Base-by-base conservation (phyloP, 192 early-diverging fungal species). In the Coemansia sp. region DNA sequence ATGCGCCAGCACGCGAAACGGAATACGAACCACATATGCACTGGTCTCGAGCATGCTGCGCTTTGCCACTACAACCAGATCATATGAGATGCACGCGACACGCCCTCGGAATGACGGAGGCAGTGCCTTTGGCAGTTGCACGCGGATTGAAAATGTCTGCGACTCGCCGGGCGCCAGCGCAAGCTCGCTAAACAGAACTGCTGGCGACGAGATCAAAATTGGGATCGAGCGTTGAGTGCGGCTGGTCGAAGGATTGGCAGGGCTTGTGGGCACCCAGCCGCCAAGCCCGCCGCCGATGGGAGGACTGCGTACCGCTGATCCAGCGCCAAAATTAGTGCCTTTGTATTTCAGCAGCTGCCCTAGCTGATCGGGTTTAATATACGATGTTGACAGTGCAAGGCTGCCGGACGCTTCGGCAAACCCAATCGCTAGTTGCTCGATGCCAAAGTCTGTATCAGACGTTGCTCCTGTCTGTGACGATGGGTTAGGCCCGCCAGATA, bases 41-140 rank as follows among this genome's bases (percentile, higher is more conserved):
- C 37, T 63, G 3, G 59, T n/a, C 24, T 81, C 69, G 7, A 81
- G 79, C 73, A 81, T 81, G 47, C 56, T 69, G 56, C 73, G 69
- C 58, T 75, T 75, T 29, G 73, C 73, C 2, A 81, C 73, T 45
- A 81, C 45, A 2, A 81, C 79, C 24, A 81, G 50, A 22, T 81
- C 79, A 49, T 81, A 81, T 2, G 73, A 45, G 17, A 81, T 66
- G 51, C 67, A 61, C 29, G 69, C 66, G 1, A 70, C 54, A 19
- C 70, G 68, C 23, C 79, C 79, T 11, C 79, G 73, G 27, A 81
- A 81, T 50, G 73, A 75, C 38, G 79, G 79, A 23, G 79, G 69
- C 41, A 81, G 62, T 27, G 48, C 37, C n/a, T 52, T 48, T 0
- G 79, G 79, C 55, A 81, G 58, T 32, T 69, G 69, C 12, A 81